Conservation (phyloP, 1,284 basidiomycete species). For the Tylopilus orsonianus region DNA sequence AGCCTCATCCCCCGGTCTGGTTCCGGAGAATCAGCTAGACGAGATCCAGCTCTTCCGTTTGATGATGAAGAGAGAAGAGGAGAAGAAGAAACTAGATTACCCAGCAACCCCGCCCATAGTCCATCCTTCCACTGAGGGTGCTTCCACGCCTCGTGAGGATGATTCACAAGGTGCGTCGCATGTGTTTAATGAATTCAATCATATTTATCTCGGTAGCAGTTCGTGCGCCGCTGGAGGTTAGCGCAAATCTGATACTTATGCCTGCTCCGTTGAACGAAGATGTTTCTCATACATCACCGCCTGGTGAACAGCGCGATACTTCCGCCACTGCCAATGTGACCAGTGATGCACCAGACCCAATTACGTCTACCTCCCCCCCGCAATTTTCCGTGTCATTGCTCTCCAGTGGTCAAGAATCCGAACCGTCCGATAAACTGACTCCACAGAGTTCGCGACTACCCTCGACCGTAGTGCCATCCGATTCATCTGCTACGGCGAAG, state of each 20-base stretch:
- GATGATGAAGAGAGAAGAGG: slow-evolving; percentile 81
- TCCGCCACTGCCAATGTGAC: background rate
- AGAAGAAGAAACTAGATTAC: slow-evolving; percentile 58
- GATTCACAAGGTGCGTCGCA: slow-evolving; percentile 23
- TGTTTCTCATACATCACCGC: slow-evolving; percentile 12
- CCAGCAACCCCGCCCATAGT: slow-evolving; percentile 3
- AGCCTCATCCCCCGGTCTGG: slow-evolving; percentile 25
- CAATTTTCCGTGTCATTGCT: slow-evolving; percentile 8
- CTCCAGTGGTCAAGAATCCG: slow-evolving; percentile 22
- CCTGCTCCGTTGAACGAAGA: slow-evolving; percentile 8
- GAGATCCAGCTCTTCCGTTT: slow-evolving; percentile 86
- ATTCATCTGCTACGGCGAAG: slow-evolving; percentile 18
- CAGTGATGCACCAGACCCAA: slow-evolving; percentile 1
- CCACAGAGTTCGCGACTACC: slow-evolving; percentile 39
- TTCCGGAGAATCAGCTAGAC: slow-evolving; percentile 52
- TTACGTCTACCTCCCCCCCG: slow-evolving; percentile 17
- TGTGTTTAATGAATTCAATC: slow-evolving; percentile 1
- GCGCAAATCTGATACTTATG: slow-evolving; percentile 4
- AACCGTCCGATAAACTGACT: slow-evolving; percentile 31
- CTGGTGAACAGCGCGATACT: slow-evolving; percentile 12
- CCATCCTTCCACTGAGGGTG: slow-evolving; percentile 10
- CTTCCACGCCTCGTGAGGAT: slow-evolving; percentile 10
- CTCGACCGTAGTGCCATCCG: slow-evolving; percentile 32
- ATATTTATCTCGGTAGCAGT: slow-evolving; percentile 21
- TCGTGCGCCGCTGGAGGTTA: slow-evolving; percentile 11